Evolutionary conservation across 768 basidiomycete genomes (phyloP), one percentile per base, ranked within the genome.

Genomic region (Cyathus striatus): DNA sequence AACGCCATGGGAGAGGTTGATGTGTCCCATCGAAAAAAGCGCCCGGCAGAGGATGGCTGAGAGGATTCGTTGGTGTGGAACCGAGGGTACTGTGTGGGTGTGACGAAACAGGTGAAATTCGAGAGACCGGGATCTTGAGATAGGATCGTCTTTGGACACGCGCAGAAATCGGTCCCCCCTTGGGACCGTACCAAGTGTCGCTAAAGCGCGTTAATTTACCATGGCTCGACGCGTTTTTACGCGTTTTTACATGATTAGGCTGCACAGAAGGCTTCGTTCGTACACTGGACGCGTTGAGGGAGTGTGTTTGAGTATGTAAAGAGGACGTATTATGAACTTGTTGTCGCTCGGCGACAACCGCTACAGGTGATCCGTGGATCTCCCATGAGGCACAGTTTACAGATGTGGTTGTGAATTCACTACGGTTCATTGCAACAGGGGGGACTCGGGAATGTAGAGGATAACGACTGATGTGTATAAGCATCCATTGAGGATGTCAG

Each of bases 181-280:
- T 20, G 35, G 21, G n/a, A 37, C 13, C 10, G n/a, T 20, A 37
- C 10, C n/a, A 14, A 14, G 21, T 20, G 18, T 20, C 10, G 13
- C 35, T 20, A 13, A 37, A 20, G 34, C 38, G 26, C 39, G 33
- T 42, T 49, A 56, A 50, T 55, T 53, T 45, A 44, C 27, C 27
- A 36, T 53, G 57, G 54, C 54, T 55, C 53, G 47, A 49, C 54
- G 53, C 49, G 52, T 50, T 44, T 45, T 48, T 57, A 72, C 69
- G 72, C 71, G 72, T 69, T 49, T 54, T 70, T 67, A 61, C 58
- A 59, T 64, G 20, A 23, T 22, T 41, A 39, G 38, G 24, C 33
- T 23, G 38, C 32, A 25, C 18, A 40, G 49, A 39, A 50, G 49
- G 49, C 52, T 44, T 50, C 42, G 17, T 41, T n/a, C 38, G 43